phyloP scores from a whole-genome alignment of 768 basidiomycete genomes.

The Tephrocybe sp. region DNA sequence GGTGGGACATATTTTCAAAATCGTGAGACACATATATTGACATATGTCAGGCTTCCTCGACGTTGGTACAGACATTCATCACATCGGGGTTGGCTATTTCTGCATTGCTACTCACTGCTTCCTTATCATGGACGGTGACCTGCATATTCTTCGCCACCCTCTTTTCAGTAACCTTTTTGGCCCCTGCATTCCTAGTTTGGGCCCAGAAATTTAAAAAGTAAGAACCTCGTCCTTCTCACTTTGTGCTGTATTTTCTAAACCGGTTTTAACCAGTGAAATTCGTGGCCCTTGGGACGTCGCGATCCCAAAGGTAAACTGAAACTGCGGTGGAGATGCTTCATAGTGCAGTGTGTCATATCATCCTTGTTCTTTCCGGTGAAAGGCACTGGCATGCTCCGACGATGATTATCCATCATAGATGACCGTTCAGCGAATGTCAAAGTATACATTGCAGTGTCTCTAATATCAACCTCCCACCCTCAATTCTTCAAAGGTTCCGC shows the following conservation, averaged over 20 bases:
- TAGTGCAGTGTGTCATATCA: no score
- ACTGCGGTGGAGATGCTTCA: no score
- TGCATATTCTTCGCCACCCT: constrained; percentile 50
- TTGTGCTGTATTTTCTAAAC: background rate
- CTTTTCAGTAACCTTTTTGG: constrained; percentile 62
- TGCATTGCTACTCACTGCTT: constrained; percentile 49
- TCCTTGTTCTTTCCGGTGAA: no score
- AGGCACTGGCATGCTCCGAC: no score
- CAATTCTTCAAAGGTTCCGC: background rate
- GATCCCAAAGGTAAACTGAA: constrained; percentile 60
- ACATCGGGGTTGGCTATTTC: constrained; percentile 51
- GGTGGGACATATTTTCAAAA: constrained; percentile 43
- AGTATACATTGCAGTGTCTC: no score
- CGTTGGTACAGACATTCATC: constrained; percentile 43
- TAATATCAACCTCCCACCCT: background rate
- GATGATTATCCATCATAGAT: no score
- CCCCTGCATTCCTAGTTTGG: constrained; percentile 76
- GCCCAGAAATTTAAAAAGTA: constrained; percentile 88
- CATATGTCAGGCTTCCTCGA: constrained; percentile 42
- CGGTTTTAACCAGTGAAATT: constrained; percentile 58
- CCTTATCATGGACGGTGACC: constrained; percentile 54
- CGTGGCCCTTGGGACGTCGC: constrained; percentile 91
- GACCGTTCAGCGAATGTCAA: no score
- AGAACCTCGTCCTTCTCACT: constrained; percentile 25
- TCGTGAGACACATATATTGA: constrained; percentile 3